phyloP scores from a whole-genome alignment of 257 asterid species.

The Capsicum pubescens region DNA sequence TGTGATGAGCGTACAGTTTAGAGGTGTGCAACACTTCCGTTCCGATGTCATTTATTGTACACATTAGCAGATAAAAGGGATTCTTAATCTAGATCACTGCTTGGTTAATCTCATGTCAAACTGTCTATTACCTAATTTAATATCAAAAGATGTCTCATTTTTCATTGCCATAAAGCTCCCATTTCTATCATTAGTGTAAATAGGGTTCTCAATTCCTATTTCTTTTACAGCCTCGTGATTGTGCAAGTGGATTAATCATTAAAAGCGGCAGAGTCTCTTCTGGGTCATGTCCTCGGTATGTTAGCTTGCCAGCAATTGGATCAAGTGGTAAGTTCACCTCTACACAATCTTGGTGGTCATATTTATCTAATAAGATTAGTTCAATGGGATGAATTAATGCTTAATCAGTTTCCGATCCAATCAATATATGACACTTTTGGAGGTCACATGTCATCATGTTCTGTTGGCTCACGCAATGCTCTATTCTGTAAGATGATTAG shows the following conservation, averaged over 20 bases:
- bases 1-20: background rate
- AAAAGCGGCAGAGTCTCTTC: conserved; percentile 47
- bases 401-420: background rate
- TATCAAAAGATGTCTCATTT: conserved; percentile 5
- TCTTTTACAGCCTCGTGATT: conserved; percentile 84
- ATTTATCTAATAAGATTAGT: background rate
- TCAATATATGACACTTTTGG: conserved; percentile 15
- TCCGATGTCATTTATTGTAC: conserved; percentile 21
- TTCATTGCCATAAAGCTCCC: background rate
- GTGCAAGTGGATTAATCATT: conserved; percentile 48
- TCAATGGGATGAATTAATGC: background rate
- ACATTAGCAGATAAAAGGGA: background rate
- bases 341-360: background rate
- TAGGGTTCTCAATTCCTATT: conserved; percentile 23
- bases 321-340: conserved; percentile 52
- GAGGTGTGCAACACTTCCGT: background rate
- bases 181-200: background rate
- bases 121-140: background rate
- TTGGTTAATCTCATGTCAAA: background rate
- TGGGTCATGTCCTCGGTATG: conserved; percentile 64
- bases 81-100: conserved; percentile 12
- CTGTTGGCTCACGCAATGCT: background rate
- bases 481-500: background rate
- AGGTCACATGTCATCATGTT: background rate
- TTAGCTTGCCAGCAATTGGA: conserved; percentile 69